Conservation (phyloP, 495 filamentous ascomycete genomes). For the Clavariopsis aquatica region DNA sequence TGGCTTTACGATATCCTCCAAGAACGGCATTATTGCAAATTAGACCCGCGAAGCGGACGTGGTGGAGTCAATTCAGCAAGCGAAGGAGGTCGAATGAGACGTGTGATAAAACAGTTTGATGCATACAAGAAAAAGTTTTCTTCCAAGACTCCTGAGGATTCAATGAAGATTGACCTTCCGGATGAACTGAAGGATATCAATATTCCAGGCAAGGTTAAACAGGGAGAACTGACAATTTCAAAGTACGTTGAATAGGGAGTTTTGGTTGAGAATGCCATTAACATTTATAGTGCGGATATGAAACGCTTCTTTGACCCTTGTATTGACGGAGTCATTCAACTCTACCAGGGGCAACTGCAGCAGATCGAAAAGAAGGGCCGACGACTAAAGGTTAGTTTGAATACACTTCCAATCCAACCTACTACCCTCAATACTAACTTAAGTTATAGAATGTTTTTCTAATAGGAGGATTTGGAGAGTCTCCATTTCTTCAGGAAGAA, state of each 20-base stretch:
- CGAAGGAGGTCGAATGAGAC: constrained; percentile 20
- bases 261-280: no score
- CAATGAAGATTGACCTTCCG: constrained; percentile 27
- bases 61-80: constrained; percentile 11
- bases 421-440: no score
- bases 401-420: no score
- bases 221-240: constrained; percentile 25
- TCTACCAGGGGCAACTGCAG: constrained; percentile 10
- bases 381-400: neutral
- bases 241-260: no score
- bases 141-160: neutral
- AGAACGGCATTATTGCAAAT: constrained; percentile 1
- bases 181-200: constrained; percentile 14
- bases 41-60: constrained; percentile 11
- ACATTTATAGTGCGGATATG: constrained; percentile 17
- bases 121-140: constrained; percentile 20
- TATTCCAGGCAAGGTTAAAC: constrained; percentile 15
- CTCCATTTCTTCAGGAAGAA: constrained; percentile 17
- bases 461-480: constrained; percentile 30
- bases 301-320: constrained; percentile 13
- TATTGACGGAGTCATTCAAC: constrained; percentile 10
- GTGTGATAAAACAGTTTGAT: constrained; percentile 21
- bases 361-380: constrained; percentile 15
- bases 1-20: constrained; percentile 25
- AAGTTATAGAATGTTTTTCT: constrained; percentile 24